These are phyloP conservation scores for Botrytis cinerea DNA, from an alignment of 2,329 filamentous ascomycete species.

Conservation along the genomic window DNA sequence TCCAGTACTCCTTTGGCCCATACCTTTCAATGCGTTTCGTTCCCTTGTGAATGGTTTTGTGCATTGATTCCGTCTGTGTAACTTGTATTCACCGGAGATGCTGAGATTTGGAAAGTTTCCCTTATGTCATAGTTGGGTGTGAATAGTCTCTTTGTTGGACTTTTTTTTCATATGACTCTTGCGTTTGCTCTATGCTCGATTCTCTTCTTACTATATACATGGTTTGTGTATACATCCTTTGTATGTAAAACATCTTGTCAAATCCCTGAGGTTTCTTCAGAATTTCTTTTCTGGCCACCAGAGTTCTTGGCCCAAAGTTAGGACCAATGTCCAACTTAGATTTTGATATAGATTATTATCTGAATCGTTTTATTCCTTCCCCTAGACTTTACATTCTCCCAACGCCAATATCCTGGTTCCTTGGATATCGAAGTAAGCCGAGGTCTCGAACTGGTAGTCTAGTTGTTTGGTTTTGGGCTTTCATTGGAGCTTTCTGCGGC, in stretches of 20 bases:
- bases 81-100: slow-evolving; percentile 12
- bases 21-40: not conserved
- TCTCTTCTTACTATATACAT: not conserved
- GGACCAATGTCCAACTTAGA: slow-evolving; percentile 24
- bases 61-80: not conserved
- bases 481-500: slow-evolving; percentile 64
- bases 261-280: not conserved
- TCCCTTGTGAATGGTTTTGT: slow-evolving; percentile 1
- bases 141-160: not conserved
- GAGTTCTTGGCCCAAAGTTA: slow-evolving; percentile 12
- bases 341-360: slow-evolving; percentile 74
- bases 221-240: not conserved
- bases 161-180: not conserved
- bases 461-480: slow-evolving; percentile 60
- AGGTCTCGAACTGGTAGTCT: slow-evolving; percentile 55
- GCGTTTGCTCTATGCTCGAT: not conserved
- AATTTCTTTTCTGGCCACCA: not conserved
- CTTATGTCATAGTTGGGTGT: slow-evolving; percentile 15
- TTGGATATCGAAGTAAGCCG: slow-evolving; percentile 59
- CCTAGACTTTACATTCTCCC: slow-evolving; percentile 67
- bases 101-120: slow-evolving; percentile 1
- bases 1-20: not conserved
- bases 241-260: not conserved
- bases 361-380: slow-evolving; percentile 70
- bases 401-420: slow-evolving; percentile 63